These are phyloP conservation scores for Crithidia bombi DNA, from an alignment of 208 protist species.

Conservation along the genomic window DNA sequence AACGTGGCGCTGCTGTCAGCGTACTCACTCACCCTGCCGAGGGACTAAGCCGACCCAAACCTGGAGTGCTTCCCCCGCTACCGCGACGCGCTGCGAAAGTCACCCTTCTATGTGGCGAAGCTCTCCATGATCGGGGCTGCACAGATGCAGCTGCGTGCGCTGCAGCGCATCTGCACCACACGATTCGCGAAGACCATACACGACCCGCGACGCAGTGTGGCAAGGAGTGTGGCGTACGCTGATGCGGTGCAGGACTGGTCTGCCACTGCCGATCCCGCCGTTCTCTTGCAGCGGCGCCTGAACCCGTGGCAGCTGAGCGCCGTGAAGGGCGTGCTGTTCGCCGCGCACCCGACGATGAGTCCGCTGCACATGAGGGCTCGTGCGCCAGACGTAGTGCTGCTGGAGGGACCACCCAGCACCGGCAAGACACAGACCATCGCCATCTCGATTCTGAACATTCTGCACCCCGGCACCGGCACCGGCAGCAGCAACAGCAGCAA, in stretches of 20 bases:
- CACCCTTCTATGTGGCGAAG: slow-evolving; percentile 42
- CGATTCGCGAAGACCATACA: slow-evolving; percentile 50
- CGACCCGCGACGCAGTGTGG: slow-evolving; percentile 39
- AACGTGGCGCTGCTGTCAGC: slow-evolving; percentile 37
- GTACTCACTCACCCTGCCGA: slow-evolving; percentile 14
- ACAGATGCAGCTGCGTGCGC: slow-evolving; percentile 35
- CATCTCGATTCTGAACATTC: slow-evolving; percentile 64
- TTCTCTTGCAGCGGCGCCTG: slow-evolving; percentile 39
- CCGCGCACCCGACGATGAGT: slow-evolving; percentile 15
- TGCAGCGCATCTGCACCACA: slow-evolving; percentile 41
- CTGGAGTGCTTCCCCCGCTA: slow-evolving; percentile 31
- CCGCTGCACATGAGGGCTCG: too few relatives aligned
- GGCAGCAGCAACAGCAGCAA: slow-evolving; percentile 4
- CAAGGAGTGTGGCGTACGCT: slow-evolving; percentile 19
- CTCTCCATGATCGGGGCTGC: slow-evolving; percentile 40
- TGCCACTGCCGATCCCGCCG: neutral
- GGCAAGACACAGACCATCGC: slow-evolving; percentile 93
- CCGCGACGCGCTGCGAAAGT: slow-evolving; percentile 28
- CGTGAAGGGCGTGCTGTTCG: slow-evolving; percentile 49
- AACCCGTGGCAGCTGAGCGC: slow-evolving; percentile 65
- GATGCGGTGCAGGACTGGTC: neutral
- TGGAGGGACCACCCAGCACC: slow-evolving; percentile 90
- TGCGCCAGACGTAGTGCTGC: slow-evolving; percentile 62
- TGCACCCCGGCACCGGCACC: slow-evolving; percentile 45
- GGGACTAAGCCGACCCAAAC: neutral